Conservation (phyloP, 1,284 basidiomycete genomes). For the Leccinum subrobustum region DNA sequence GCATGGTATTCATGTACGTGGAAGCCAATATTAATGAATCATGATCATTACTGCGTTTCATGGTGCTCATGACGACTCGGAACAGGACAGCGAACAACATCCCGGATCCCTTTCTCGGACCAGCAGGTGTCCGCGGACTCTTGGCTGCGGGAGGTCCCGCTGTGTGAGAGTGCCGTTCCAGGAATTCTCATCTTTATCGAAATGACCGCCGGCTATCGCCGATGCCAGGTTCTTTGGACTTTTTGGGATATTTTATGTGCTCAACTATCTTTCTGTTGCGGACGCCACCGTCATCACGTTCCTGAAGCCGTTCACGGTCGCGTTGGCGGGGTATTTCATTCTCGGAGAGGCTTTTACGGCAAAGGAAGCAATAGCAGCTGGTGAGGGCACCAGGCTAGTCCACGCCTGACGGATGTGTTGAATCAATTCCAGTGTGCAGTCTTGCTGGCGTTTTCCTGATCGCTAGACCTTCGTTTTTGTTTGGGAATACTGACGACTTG, state of each 20-base stretch:
- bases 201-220: neutral
- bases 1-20: slow-evolving; percentile 41
- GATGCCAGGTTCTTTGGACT: slow-evolving; percentile 57
- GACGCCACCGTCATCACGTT: slow-evolving; percentile 80
- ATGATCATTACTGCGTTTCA: neutral
- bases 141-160: slow-evolving; percentile 60
- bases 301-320: slow-evolving; percentile 68
- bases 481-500: slow-evolving; percentile 33
- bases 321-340: slow-evolving; percentile 65
- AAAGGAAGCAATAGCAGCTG: slow-evolving; percentile 61
- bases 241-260: slow-evolving; percentile 66
- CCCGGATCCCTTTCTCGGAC: slow-evolving; percentile 67
- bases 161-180: slow-evolving; percentile 43
- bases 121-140: slow-evolving; percentile 60
- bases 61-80: neutral
- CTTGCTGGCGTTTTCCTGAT: slow-evolving; percentile 65
- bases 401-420: slow-evolving; percentile 5
- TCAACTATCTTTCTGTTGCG: slow-evolving; percentile 68
- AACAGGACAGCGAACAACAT: slow-evolving; percentile 51
- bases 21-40: slow-evolving; percentile 1
- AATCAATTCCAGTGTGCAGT: slow-evolving; percentile 42
- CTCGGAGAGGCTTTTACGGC: slow-evolving; percentile 63
- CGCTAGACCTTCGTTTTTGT: slow-evolving; percentile 50
- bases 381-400: slow-evolving; percentile 38
- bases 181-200: neutral